Conservation (phyloP, 2,329 filamentous ascomycete species). For the Fusarium longipes region DNA sequence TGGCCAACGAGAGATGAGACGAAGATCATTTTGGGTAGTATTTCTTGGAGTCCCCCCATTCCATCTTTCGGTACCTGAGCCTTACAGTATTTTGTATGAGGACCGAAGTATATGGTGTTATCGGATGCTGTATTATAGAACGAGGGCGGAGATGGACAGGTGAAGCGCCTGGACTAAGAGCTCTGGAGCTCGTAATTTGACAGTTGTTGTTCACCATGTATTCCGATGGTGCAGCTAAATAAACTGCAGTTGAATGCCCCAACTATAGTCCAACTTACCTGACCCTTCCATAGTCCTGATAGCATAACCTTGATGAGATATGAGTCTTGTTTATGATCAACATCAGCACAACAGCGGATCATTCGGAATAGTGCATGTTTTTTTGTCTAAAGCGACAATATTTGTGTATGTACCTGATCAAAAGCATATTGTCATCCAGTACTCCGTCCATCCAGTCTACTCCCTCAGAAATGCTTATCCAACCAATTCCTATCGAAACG, state of each 20-base stretch:
- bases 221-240: background rate
- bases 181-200: slow-evolving; percentile 1
- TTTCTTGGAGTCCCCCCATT: background rate
- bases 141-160: no score
- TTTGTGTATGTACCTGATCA: slow-evolving; percentile 30
- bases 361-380: background rate
- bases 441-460: slow-evolving; percentile 35
- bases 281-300: background rate
- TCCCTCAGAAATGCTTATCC: slow-evolving; percentile 37
- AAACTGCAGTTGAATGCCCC: background rate
- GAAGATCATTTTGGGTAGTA: slow-evolving; percentile 38
- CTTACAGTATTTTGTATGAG: background rate
- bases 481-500: slow-evolving; percentile 52
- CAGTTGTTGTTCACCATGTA: background rate
- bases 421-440: slow-evolving; percentile 29
- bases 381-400: slow-evolving; percentile 14
- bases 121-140: background rate
- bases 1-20: slow-evolving; percentile 37
- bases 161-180: no score
- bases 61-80: background rate
- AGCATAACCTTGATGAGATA: background rate
- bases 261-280: no score
- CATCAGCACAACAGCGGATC: background rate
- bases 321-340: background rate
- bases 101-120: background rate